Base-by-base conservation (phyloP, 1,139 yeast species). In the Scheffersomyces titani region DNA sequence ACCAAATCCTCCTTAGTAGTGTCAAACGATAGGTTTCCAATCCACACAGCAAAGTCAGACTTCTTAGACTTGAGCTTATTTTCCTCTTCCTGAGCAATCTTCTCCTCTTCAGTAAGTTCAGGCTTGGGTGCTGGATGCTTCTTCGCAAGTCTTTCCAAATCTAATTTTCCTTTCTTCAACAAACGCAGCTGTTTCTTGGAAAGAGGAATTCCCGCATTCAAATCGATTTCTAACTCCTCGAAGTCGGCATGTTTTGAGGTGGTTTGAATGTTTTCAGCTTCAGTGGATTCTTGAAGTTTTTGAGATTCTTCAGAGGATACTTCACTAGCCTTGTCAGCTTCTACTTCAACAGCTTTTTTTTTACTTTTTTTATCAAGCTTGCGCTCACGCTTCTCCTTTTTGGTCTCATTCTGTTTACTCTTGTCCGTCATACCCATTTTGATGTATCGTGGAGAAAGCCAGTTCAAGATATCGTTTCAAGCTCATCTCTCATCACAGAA, bases 161-260 rank as follows among this genome's bases (percentile, higher is more conserved):
- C 83, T 55, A 87, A 75, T 68, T 89, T 89, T 47, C 94, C 94
- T 69, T 89, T 89, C 72, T 96, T 93, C 65, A 90, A 76, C 64
- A 89, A 78, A 76, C 99, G 90, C 66, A 89, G 88, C 73, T 94
- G 97, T 70, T 94, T 94, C 73, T 91, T 92, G 19, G 98, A 92
- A 54, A 93, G 78, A 0, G 99, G 98, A 6, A 89, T 84, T 4
- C 92, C 87, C 51, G 87, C 90, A 36, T 81, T 77, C 57, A 94
- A 78, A 68, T 92, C 94, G 62, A 94, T 91, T 67, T 89, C 96
- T 51, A 94, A 81, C 69, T 92, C 97, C 46, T 81, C 87, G 47
- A 65, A 59, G 47, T 51, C 49, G 11, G 52, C 52, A 19, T 53
- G 44, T 9, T 63, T 59, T 52, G 61, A 58, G 50, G 61, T 56